Evolutionary conservation across 495 filamentous ascomycete genomes (phyloP), one percentile per base, ranked within the genome.

Genomic region (Oidiodendron maius): DNA sequence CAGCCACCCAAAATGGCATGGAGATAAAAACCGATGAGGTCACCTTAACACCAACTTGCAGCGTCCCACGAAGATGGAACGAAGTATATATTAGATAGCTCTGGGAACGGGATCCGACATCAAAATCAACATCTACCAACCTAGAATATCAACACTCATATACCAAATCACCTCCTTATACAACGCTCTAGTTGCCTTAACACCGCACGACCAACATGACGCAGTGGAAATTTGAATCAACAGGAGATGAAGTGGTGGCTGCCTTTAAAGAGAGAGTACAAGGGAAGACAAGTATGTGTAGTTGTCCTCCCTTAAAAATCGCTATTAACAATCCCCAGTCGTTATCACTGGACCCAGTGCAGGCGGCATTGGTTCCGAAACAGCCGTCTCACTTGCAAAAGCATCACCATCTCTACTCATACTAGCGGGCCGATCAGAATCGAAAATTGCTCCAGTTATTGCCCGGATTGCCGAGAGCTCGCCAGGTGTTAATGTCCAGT

Each of bases 281-380:
- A n/a, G 35, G 4, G 13, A 37, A 37, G 18, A 37, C 35, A 37
- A 37, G 35, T 37, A 37, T 6, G 35, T 5, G n/a, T n/a, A n/a
- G n/a, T n/a, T n/a, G n/a, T n/a, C n/a, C n/a, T n/a, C n/a, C n/a
- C n/a, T n/a, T n/a, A n/a, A n/a, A n/a, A n/a, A n/a, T n/a, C n/a
- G n/a, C n/a, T n/a, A n/a, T n/a, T n/a, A n/a, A n/a, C n/a, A n/a
- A n/a, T n/a, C n/a, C n/a, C n/a, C n/a, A 42, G 53, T 56, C 16
- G 32, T 56, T 34, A 65, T 75, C 16, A 81, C 77, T 9, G 77
- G 77, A 17, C 64, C 71, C 8, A 69, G 64, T 8, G 52, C 61
- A 0, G 59, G 61, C 3, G 64, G 68, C 4, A 61, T 81, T 13
- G 77, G 74, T 13, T 69, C 66, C 22, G 61, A 65, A 45, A 75